Base-by-base conservation (phyloP, 139 green algal species). In the Ulvella scutata region DNA sequence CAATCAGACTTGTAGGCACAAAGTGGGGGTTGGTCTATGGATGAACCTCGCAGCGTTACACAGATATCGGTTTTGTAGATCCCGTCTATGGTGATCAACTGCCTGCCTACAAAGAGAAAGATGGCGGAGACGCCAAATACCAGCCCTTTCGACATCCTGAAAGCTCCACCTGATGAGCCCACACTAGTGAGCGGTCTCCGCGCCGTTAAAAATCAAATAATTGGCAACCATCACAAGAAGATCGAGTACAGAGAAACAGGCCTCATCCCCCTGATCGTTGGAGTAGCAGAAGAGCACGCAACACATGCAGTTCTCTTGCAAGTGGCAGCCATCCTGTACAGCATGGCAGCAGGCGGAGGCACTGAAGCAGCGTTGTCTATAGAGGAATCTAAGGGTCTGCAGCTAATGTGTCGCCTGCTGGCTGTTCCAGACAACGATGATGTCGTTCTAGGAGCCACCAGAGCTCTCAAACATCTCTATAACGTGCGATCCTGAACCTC, bases 271-370 rank as follows among this genome's bases (percentile, higher is more conserved):
- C n/a, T 26, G 13, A 26, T 67, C n/a, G 6, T 67, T 29, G 9
- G 33, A 26, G n/a, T 67, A 10, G 51, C 51, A 7, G 31, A n/a
- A 13, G 9, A 67, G 51, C 51, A 67, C 17, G 20, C 31, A 29
- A 7, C 51, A 6, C 33, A 67, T 26, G 13, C 51, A 67, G 51
- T 67, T 9, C 33, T n/a, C n/a, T 26, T 36, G 51, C 51, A 67
- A 26, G 33, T 67, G 13, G 10, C 51, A 26, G 51, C 51, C 10
- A 67, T 67, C 51, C 6, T 67, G n/a, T 67, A 67, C 51, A 67
- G 51, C 51, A 67, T 67, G 51, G 51, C 51, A n/a, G 51, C 51
- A 67, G 51, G 51, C 33, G 51, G 51, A 67, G 51, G 51, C 51
- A n/a, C 13, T 9, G 51, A 67, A 23, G 9, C 51, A 36, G 51